Base-by-base conservation (phyloP, 148 eudicot genomes). In the Persicaria maculosa region DNA sequence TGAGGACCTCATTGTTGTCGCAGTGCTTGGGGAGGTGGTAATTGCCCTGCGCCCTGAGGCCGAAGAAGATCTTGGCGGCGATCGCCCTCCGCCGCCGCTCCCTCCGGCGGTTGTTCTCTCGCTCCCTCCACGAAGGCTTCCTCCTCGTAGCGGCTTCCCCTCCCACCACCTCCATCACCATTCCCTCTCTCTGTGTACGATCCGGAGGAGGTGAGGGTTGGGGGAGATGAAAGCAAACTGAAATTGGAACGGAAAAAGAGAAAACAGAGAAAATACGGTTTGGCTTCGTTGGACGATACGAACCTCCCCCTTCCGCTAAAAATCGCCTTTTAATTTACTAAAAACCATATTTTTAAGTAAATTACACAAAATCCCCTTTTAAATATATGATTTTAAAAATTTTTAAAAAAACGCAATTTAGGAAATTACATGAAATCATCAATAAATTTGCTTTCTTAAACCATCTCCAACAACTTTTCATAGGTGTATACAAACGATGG, bases 91-190 rank as follows among this genome's bases (percentile, higher is more conserved):
- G 54, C 50, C 97, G 45, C 75, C 98, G 83, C 85, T 93, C 98
- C 76, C 98, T 86, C 84, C 97, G 81, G 79, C 97, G 50, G 47
- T 93, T 93, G 58, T 91, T 93, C 86, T 93, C 98, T 50, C 97
- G 84, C 77, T 93, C 98, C 54, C 95, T 80, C 98, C 97, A 93
- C 9, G 98, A 93, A 52, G 98, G 98, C 77, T 89, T 93, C 84
- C 98, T 80, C 83, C 98, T 80, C 68, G 77, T 88, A 20, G 50
- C 19, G 48, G 76, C 55, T 8, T 70, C 10, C 57, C 50, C 76
- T 15, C 62, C 68, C 4, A 10, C 54, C n/a, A 7, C 85, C 86
- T 2, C 81, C 85, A 0, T 76, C 84, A 2, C 79, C 84, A 1
- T 75, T 79, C 73, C 47, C 77, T 73, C 36, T 73, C 80, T 14